Conservation (phyloP, 2,329 filamentous ascomycete species). For the Nemania bipapillata region DNA sequence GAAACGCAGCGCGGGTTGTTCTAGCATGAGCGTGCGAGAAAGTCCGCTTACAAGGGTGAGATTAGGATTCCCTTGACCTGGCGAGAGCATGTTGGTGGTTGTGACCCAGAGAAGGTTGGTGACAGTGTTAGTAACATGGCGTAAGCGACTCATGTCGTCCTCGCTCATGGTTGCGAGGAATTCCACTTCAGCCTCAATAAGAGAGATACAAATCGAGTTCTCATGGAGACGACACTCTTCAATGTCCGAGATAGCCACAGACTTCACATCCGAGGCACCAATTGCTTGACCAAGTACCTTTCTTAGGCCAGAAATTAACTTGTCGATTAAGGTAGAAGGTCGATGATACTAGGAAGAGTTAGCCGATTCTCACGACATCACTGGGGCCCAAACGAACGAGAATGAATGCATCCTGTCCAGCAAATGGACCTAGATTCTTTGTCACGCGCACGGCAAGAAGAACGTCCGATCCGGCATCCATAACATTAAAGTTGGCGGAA, state of each 20-base stretch:
- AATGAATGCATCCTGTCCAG: neutral
- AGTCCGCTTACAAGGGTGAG: conserved; percentile 20
- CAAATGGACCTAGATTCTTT: neutral
- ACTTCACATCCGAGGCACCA: no score
- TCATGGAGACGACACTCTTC: neutral
- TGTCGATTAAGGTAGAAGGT: no score
- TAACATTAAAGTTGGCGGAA: conserved; percentile 21
- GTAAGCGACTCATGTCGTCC: conserved; percentile 34
- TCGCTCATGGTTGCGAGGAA: conserved; percentile 34
- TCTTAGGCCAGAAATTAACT: no score
- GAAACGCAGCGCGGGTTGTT: conserved; percentile 29
- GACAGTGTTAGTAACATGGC: conserved; percentile 30
- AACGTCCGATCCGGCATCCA: conserved; percentile 7
- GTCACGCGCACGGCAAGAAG: neutral
- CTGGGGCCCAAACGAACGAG: conserved; percentile 17
- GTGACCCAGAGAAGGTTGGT: conserved; percentile 39
- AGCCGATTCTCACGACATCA: neutral
- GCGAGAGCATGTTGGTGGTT: conserved; percentile 23
- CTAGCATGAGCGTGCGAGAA: conserved; percentile 27
- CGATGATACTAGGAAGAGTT: no score
- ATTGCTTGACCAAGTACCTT: neutral
- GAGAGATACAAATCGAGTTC: conserved; percentile 25
- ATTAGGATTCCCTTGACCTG: conserved; percentile 11
- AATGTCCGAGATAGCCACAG: neutral
- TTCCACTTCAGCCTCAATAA: conserved; percentile 32